Base-by-base conservation (phyloP, 2,329 filamentous ascomycete species). In the Botrytis byssoidea region DNA sequence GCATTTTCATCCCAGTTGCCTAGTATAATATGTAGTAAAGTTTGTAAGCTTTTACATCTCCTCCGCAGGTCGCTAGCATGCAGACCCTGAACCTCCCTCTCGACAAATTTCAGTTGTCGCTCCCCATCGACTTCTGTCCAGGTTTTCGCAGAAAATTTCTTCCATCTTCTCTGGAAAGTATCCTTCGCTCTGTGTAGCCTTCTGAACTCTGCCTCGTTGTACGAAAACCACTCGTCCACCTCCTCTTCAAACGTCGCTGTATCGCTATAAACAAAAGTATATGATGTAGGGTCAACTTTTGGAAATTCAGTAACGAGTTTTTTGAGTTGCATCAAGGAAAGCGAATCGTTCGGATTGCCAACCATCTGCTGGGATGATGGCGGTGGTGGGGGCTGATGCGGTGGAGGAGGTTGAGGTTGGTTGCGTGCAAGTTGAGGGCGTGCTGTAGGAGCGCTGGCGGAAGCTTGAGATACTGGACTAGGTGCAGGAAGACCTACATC, bases 221-320 rank as follows among this genome's bases (percentile, higher is more conserved):
- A 98, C 71, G 92, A 90, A 83, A 99, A 99, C 96, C 96, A 99
- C 84, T 99, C 96, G 81, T 98, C 94, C 66, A 99, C 87, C 85
- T 99, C 96, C 76, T 96, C 93, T 29, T 93, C 90, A 78, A 97
- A 91, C 0, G 89, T 85, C 35, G 91, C 90, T 73, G 88, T 88
- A 82, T 95, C 92, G 40, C 88, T 85, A 83, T 95, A 95, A 76
- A 88, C 89, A 81, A 97, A 99, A 75, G 96, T 94, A 85, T 99
- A 99, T 18, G 90, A 89, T 61, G 88, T 85, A 68, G 91, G 88
- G 77, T 94, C 92, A 70, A 86, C 81, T 76, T 88, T 89, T 25
- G 92, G 92, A 77, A 93, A 90, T 74, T 95, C 92, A 75, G 90
- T 88, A 29, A 95, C 91, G 71, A 95, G 88, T 77, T 89, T 89